Evolutionary conservation across 257 asterid species (phyloP), one percentile per base, ranked within the genome.

Genomic region (Solanum acaule): DNA sequence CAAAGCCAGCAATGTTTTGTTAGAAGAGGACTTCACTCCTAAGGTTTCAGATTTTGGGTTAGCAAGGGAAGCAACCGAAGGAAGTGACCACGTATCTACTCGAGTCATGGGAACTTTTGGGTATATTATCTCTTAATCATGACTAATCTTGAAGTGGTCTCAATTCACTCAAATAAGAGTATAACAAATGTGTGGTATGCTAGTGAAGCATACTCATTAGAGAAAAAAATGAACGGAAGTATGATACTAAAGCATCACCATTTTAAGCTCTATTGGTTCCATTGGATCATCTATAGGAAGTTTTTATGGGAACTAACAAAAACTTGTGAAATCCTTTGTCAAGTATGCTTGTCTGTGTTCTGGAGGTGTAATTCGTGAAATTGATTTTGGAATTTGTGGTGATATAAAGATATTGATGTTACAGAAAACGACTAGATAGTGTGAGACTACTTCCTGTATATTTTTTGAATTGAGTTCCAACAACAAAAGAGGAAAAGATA

Each of bases 51-150:
- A 97, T 92, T 97, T 97, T 90, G 99, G 99, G 88, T 91, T 97
- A 92, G 99, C 99, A 22, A 91, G 99, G 83, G 98, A 96, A 93
- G 99, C 99, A 86, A 94, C 99, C 9, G 99, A 97, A 90, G 99
- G 99, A 87, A 94, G 97, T 89, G 93, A 95, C 86, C 99, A 96
- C 91, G 93, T 97, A 83, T 97, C 99, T 83, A 97, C 99, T 70
- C 93, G 99, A 65, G 99, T 97, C 91, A 97, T 97, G 99, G 99
- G 99, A 85, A 97, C 99, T 89, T 97, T 97, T 82, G 99, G 99
- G 99, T 97, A 95, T 68, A 91, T 89, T 89, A 61, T 77, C 71
- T 83, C 87, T 22, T 56, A 37, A 59, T 73, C 81, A 79, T 61
- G 68, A 49, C 70, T 46, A 18, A 29, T 82, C 42, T 49, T 82